Base-by-base conservation (phyloP, 179 eudicot genomes). In the Sideroxylon spinosum region DNA sequence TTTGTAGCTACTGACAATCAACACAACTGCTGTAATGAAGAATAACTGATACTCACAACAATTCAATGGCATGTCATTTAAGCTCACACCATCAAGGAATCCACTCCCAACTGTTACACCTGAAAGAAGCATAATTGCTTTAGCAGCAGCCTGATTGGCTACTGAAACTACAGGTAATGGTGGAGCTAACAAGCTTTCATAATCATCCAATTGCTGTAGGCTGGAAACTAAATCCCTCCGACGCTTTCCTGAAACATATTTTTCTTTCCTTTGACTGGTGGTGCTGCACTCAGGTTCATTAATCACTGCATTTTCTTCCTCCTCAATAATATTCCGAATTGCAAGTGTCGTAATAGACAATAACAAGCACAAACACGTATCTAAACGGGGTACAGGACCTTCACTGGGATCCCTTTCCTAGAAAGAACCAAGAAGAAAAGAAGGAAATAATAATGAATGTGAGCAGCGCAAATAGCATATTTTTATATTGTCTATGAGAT, bases 321-420 rank as follows among this genome's bases (percentile, higher is more conserved):
- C 98, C 69, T 91, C 99, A 74, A 95, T 83, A 80, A 93, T 88
- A 87, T 93, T 88, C 68, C 84, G 86, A 85, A 93, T 89, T 77
- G 91, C 95, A 74, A 93, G 87, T 23, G 91, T 82, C 78, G 91
- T 82, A 44, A 94, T 79, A 65, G 95, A 95, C 84, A 95, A 78
- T 84, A 95, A 85, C 82, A 92, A 70, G 82, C 97, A 95, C 86
- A 95, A 82, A 76, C 99, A 92, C 53, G 98, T 90, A 83, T 91
- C 97, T 79, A 93, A 92, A 53, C 94, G 95, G 82, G 99, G 99
- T 63, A 92, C 94, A 73, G 99, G 99, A 71, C 98, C 97, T 84
- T 95, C 99, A 57, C 86, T 89, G 76, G 95, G 90, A 89, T 95
- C 91, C 81, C 94, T 87, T 86, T 95, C 99, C 99, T 95, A 84